These are phyloP conservation scores for Bacidia rubella DNA, from an alignment of 495 filamentous ascomycete genomes.

Conservation along the genomic window DNA sequence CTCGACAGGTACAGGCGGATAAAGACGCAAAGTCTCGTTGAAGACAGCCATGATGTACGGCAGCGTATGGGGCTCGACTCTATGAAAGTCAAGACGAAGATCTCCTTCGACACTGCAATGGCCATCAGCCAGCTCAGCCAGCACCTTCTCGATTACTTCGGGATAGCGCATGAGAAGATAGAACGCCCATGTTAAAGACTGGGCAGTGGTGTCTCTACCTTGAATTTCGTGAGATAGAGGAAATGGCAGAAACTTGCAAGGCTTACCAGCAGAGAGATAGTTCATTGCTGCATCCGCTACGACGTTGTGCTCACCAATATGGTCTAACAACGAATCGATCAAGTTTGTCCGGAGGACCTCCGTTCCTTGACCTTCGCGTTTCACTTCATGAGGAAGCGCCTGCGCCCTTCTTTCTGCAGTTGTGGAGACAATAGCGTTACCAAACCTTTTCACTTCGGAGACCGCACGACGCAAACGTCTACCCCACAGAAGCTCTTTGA, in stretches of 20 bases:
- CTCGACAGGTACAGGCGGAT: slow-evolving; percentile 48
- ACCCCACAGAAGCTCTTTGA: slow-evolving; percentile 40
- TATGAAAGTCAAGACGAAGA: slow-evolving; percentile 16
- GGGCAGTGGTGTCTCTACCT: slow-evolving; percentile 46
- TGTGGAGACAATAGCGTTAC: slow-evolving; percentile 35
- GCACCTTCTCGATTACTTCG: slow-evolving; percentile 23
- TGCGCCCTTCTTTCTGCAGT: slow-evolving; percentile 26
- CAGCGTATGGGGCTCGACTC: slow-evolving; percentile 29
- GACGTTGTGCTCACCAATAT: slow-evolving; percentile 32
- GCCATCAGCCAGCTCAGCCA: slow-evolving; percentile 26
- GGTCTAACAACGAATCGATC: slow-evolving; percentile 42
- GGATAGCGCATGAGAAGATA: slow-evolving; percentile 41
- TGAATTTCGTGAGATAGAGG: slow-evolving; percentile 8
- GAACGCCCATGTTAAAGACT: slow-evolving; percentile 46
- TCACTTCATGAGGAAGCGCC: neutral
- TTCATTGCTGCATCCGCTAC: slow-evolving; percentile 48
- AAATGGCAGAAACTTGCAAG: neutral
- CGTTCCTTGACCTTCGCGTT: slow-evolving; percentile 26
- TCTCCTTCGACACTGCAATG: neutral
- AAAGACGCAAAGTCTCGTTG: slow-evolving; percentile 41
- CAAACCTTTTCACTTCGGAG: slow-evolving; percentile 34
- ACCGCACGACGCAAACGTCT: slow-evolving; percentile 32
- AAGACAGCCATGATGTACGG: slow-evolving; percentile 45
- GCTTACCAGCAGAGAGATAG: slow-evolving; percentile 39
- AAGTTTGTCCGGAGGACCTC: slow-evolving; percentile 23